Evolutionary conservation across 257 asterid genomes (phyloP).

Genomic region (Petunia axillaris): DNA sequence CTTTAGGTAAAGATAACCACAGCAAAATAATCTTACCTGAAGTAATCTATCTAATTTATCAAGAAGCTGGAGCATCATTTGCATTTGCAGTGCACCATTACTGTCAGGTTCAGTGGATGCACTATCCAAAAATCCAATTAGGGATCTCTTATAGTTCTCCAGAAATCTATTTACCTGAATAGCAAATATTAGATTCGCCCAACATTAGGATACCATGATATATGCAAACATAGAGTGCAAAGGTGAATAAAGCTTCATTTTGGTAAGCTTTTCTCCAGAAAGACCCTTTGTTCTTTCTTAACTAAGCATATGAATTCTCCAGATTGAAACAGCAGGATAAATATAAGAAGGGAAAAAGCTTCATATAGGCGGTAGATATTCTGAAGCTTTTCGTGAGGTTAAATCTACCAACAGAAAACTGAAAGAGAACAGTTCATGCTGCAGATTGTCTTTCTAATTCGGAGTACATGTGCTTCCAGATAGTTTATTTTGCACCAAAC

Average conservation of each 20-base stretch:
- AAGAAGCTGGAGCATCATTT: slow-evolving; percentile 63
- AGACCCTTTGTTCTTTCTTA: background rate
- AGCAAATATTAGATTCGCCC: slow-evolving; percentile 12
- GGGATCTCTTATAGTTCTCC: slow-evolving; percentile 90
- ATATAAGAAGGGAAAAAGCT: background rate
- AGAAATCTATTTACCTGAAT: slow-evolving; percentile 75
- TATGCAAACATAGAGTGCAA: background rate
- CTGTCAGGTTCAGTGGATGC: slow-evolving; percentile 78
- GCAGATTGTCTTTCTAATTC: no score
- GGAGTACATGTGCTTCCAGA: no score
- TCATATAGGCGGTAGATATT: background rate
- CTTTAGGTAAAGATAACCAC: background rate
- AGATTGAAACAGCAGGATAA: background rate
- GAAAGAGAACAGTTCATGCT: no score
- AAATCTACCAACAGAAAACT: no score
- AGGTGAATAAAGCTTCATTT: background rate
- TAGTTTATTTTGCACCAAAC: background rate
- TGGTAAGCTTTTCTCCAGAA: background rate
- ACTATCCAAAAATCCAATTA: slow-evolving; percentile 92
- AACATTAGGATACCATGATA: background rate
- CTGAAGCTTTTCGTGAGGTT: background rate
- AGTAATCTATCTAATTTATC: slow-evolving; percentile 67
- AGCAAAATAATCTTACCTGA: slow-evolving; percentile 49
- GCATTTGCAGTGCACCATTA: slow-evolving; percentile 65
- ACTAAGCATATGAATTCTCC: background rate